Evolutionary conservation across 2,329 filamentous ascomycete species (phyloP), one percentile per base, ranked within the genome.

Genomic region (Paecilomyces sp.): DNA sequence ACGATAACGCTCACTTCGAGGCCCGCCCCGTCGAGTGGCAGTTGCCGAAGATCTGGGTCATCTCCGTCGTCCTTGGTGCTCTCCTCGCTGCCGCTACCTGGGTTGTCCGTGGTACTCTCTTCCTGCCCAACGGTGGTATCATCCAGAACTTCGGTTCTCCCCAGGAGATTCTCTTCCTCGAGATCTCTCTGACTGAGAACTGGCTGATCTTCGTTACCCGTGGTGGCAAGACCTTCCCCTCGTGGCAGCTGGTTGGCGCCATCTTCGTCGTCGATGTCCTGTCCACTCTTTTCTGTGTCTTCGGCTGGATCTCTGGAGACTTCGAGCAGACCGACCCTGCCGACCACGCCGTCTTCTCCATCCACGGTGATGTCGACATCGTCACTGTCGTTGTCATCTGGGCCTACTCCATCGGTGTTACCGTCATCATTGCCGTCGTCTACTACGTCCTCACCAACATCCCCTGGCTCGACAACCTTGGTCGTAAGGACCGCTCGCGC

Each of bases 121-220:
- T 85, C 82, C 76, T 90, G 22, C 77, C 79, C 61, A 85, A 84
- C 74, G 88, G 88, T 71, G 88, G 88, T 80, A 80, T 91, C 69
- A 85, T 91, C 70, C 83, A 90, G 78, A 88, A 88, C 79, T 91
- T 84, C 70, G 88, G 88, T 72, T 86, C 85, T 68, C 82, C 90
- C 64, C 88, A 91, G 78, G 87, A 88, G 70, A 87, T 91, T 61
- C 81, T 96, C 75, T 96, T 96, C 88, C 86, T 96, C 51, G 87
- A 96, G 81, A 88, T 96, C 77, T 92, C 90, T 22, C 85, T 96
- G 62, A 92, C 91, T 68, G 91, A 96, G 85, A 96, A 96, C 83
- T 96, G 91, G 91, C 85, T 96, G 61, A 96, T 96, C 80, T 96
- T 96, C 84, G 93, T 96, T 79, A 96, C 91, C 69, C 91, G 91